phyloP scores from a whole-genome alignment of 2,329 filamentous ascomycete genomes.

The Paecilomyces sp. region DNA sequence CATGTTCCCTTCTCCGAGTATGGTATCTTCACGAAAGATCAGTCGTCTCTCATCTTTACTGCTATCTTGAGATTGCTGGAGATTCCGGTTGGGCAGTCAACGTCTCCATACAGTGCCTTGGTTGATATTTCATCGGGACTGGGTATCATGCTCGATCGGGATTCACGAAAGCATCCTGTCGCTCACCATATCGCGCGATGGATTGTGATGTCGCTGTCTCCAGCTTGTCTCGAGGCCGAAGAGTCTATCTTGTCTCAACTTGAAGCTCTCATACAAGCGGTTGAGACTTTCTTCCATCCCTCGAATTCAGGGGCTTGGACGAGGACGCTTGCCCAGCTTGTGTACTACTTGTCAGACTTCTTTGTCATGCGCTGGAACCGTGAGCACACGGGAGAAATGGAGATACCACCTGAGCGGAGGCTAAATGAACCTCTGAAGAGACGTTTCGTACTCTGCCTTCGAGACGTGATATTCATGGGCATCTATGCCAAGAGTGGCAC shows the following conservation, averaged over 20 bases:
- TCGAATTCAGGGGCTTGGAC: constrained; percentile 95
- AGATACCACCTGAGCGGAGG: constrained; percentile 69
- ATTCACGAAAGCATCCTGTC: constrained; percentile 85
- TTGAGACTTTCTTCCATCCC: constrained; percentile 98
- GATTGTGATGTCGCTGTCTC: constrained; percentile 89
- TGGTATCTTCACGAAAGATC: constrained; percentile 86
- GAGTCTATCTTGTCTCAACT: constrained; percentile 77
- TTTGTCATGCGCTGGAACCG: constrained; percentile 98
- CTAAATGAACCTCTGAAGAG: constrained; percentile 75
- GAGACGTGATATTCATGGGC: constrained; percentile 95
- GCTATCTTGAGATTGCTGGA: constrained; percentile 82
- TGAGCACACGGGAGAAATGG: constrained; percentile 86
- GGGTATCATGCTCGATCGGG: constrained; percentile 81
- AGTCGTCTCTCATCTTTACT: constrained; percentile 89
- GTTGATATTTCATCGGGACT: constrained; percentile 79
- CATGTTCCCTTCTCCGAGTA: constrained; percentile 76
- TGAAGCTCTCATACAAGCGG: constrained; percentile 85
- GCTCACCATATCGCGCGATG: constrained; percentile 88
- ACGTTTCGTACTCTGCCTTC: constrained; percentile 81
- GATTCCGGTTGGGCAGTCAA: constrained; percentile 93
- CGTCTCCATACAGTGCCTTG: constrained; percentile 74
- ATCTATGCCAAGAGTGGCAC: constrained; percentile 93
- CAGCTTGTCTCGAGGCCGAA: constrained; percentile 66
- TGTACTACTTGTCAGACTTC: constrained; percentile 87
- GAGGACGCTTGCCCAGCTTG: constrained; percentile 78